phyloP scores from a whole-genome alignment of 768 basidiomycete genomes.

The Rhizopogon sp. region DNA sequence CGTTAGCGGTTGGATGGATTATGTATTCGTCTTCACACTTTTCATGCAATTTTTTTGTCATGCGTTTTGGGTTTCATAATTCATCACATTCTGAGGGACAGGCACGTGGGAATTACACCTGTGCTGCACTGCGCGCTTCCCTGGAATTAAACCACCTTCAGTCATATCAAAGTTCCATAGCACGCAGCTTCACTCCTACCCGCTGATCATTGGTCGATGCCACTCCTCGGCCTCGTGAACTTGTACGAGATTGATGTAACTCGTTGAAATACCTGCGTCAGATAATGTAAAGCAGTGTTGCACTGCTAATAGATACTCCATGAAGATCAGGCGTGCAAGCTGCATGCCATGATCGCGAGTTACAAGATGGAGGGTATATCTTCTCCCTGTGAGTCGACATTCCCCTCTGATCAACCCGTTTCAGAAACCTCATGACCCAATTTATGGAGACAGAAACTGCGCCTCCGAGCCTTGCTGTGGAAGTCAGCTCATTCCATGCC shows the following conservation, averaged over 20 bases:
- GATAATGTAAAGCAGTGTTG: neutral
- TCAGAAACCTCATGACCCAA: conserved; percentile 21
- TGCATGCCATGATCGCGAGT: neutral
- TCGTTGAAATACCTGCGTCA: neutral
- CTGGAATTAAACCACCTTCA: too few species aligned
- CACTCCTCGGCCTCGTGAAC: neutral
- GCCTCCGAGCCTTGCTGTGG: conserved; percentile 18
- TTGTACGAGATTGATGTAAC: neutral
- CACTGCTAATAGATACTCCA: neutral
- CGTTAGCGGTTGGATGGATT: neutral
- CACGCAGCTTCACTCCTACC: neutral
- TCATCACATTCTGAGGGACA: neutral
- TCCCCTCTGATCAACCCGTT: neutral
- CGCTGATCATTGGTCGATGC: neutral
- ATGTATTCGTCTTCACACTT: neutral
- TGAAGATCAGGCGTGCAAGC: conserved; percentile 1
- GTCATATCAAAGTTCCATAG: neutral
- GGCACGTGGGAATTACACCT: neutral
- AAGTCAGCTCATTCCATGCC: conserved; percentile 22
- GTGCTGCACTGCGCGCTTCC: too few species aligned
- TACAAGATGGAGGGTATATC: neutral
- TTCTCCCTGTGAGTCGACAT: neutral
- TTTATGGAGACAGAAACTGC: conserved; percentile 13
- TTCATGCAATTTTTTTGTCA: neutral
- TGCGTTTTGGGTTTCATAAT: neutral